Evolutionary conservation across 345 rosid genomes (phyloP), one percentile per base, ranked within the genome.

Genomic region (Populus simonii): DNA sequence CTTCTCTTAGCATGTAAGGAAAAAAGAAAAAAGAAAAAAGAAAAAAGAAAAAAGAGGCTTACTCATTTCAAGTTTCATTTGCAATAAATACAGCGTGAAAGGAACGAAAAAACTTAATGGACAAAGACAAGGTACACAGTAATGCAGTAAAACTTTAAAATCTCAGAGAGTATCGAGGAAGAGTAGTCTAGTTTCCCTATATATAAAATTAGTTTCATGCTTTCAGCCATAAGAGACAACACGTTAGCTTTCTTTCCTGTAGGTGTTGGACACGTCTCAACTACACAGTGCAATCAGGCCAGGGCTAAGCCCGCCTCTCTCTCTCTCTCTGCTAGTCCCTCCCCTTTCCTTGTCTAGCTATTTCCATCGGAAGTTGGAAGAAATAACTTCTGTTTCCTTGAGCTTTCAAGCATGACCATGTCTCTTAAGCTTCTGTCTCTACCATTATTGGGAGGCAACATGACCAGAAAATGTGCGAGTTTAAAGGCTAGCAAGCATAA

Each of bases 351-450:
- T 66, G 39, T 33, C 23, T 33, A 10, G 7, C 27, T 16, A 41
- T 43, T 8, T 9, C 63, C 63, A 57, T 57, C 11, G 12, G 29
- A 57, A 53, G 59, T 7, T 20, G 20, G 59, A 20, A 53, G 59
- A 53, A 53, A 10, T n/a, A n/a, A 3, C 63, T 57, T 23, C 63
- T 0, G 27, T 57, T 10, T 57, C 5, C 25, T 57, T 23, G n/a
- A n/a, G 27, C 27, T 67, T 36, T 20, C 70, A 67, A 6, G 1
- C 3, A 38, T 18, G 18, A 80, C 53, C 80, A 71, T 55, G 68
- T 36, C 68, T 72, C 70, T 86, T 4, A 83, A 57, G 61, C 76
- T 84, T 55, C 76, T 79, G 0, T 69, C 80, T 73, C 65, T 78
- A 25, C 47, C 76, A 2, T 7, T 71, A 47, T 55, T 22, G 53